Base-by-base conservation (phyloP, 768 basidiomycete species). In the Trametes elegans region DNA sequence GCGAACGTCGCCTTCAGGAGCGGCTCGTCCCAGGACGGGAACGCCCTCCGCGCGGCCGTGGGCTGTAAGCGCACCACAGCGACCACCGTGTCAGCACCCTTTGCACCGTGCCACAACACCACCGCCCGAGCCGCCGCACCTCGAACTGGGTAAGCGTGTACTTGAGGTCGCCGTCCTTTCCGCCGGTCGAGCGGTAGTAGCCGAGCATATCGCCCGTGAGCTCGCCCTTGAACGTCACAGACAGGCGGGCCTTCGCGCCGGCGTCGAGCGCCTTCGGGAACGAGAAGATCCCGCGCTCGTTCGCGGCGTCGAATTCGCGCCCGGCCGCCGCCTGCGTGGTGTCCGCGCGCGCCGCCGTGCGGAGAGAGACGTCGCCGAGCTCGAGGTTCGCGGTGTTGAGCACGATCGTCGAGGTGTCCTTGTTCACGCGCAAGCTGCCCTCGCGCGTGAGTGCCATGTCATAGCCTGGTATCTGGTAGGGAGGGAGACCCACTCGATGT, bases 1-100 rank as follows among this genome's bases (percentile, higher is more conserved):
- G 79, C 66, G 66, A 87, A 90, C 5, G 87, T 93, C 1, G 93
- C 88, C 70, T 98, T 98, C 61, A 96, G 77, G 34, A 83, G 77
- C 13, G 95, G 96, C 67, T 98, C 95, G 67, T 98, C 95, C 90
- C 91, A 97, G 74, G 87, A 92, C 28, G 90, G 90, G 71, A 93
- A 90, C 8, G 88, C 83, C 42, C 83, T 80, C 49, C 94, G 77
- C 7, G 95, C 94, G 50, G 86, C 86, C 36, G 90, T 95, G 32
- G 94, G 85, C 87, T 97, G 21, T 8, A 19, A 13, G 5, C 36
- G 10, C 36, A 42, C 23, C 1, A n/a, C 34, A 42, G 23, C 1
- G 35, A 42, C 23, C 1, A n/a, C 34, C 40, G 23, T 1, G 44
- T 39, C 23, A 48, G n/a, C 26, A 7, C 18, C 21, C 8, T 24